phyloP scores from a whole-genome alignment of 164 flowering plant genomes.

The Magnolia kwangsiensis region DNA sequence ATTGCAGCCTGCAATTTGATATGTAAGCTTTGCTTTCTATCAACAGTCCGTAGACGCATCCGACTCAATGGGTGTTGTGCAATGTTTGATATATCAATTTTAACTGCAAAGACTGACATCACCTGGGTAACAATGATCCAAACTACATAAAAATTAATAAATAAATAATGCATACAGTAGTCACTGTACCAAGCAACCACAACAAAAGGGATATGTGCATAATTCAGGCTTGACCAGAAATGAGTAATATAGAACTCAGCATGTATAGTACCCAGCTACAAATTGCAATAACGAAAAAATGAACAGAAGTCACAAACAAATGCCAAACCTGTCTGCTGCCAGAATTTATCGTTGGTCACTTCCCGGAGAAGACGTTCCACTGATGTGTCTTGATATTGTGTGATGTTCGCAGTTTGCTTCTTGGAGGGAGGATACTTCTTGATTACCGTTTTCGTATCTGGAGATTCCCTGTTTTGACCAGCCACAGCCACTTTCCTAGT shows the following conservation, averaged over 20 bases:
- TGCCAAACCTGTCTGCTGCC: conserved; percentile 84
- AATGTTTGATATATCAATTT: not conserved
- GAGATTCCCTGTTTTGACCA: conserved; percentile 39
- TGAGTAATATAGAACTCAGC: not conserved
- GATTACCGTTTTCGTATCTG: conserved; percentile 47
- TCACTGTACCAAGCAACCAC: not conserved
- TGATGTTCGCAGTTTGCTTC: conserved; percentile 38
- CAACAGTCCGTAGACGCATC: not conserved
- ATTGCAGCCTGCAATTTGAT: no score
- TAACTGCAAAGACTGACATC: not conserved
- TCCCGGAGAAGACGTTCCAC: conserved; percentile 93
- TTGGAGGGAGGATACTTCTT: conserved; percentile 60
- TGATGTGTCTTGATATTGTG: conserved; percentile 74
- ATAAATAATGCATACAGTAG: not conserved
- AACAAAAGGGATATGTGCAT: not conserved
- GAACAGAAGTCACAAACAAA: no score
- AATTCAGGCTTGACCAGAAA: not conserved
- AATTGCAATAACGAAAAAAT: no score
- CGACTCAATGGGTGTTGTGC: not conserved
- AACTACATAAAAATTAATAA: not conserved
- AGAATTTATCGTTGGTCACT: conserved; percentile 91
- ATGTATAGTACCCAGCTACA: not conserved
- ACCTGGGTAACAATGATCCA: not conserved
- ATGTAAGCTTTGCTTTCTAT: not conserved
- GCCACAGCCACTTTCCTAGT: conserved; percentile 39